Evolutionary conservation across 2,329 filamentous ascomycete genomes (phyloP).

Genomic region (Herpotrichia juniperi): DNA sequence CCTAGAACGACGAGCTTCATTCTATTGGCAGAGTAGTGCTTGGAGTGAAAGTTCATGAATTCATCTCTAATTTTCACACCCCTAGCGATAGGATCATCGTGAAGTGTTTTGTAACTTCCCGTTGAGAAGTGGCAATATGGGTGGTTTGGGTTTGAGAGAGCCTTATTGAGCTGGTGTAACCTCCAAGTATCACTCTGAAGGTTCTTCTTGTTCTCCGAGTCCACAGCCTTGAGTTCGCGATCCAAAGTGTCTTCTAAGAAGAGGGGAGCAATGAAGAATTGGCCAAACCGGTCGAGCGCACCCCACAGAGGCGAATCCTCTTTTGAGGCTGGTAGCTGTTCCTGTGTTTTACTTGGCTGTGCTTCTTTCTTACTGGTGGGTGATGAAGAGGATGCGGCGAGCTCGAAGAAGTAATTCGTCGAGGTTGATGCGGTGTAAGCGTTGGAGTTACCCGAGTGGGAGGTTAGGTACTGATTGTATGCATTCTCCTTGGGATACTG

Average conservation of each 20-base stretch:
- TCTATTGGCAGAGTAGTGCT: constrained; percentile 88
- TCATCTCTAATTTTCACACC: constrained; percentile 87
- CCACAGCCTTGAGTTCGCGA: constrained; percentile 84
- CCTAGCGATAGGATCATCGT: constrained; percentile 77
- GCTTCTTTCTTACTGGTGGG: constrained; percentile 56
- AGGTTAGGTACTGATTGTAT: constrained; percentile 90
- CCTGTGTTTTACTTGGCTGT: constrained; percentile 44
- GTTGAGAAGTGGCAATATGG: constrained; percentile 93
- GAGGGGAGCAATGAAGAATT: constrained; percentile 89
- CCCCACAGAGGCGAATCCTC: constrained; percentile 72
- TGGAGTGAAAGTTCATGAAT: constrained; percentile 90
- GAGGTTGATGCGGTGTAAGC: constrained; percentile 92
- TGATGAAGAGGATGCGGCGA: constrained; percentile 75
- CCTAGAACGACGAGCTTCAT: constrained; percentile 93
- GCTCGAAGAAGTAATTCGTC: constrained; percentile 98
- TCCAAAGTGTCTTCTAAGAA: constrained; percentile 87
- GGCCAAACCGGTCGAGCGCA: constrained; percentile 87
- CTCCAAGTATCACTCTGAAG: constrained; percentile 90
- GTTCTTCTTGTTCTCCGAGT: constrained; percentile 98
- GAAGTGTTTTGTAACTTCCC: constrained; percentile 84
- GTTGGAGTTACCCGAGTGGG: constrained; percentile 90
- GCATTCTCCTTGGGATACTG: constrained; percentile 92
- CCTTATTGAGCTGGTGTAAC: constrained; percentile 85
- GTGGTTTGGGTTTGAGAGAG: constrained; percentile 83
- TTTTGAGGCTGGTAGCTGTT: constrained; percentile 43